Base-by-base conservation (phyloP, 78 protist species). In the Monosiga brevicollis region DNA sequence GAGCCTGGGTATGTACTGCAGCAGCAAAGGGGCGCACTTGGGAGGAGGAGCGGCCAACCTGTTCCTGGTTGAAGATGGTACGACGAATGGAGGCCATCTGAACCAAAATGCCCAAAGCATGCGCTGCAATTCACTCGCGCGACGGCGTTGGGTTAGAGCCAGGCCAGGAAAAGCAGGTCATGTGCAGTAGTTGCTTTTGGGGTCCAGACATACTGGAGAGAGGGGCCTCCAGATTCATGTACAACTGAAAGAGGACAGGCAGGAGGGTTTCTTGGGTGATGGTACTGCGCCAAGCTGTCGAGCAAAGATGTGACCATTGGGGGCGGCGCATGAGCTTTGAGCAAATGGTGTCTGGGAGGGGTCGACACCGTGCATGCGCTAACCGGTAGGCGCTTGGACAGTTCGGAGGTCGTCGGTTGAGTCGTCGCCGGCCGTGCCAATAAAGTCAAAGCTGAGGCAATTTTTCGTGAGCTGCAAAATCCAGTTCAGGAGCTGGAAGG, bases 371-470 rank as follows among this genome's bases (percentile, higher is more conserved):
- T n/a, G n/a, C n/a, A n/a, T n/a, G n/a, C n/a, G n/a, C n/a, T n/a
- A n/a, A n/a, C n/a, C n/a, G 6, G 62, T 20, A 1, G 91, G 91
- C 26, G 78, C 78, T 71, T 88, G 91, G 73, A 89, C 87, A 1
- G 86, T 83, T 23, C 83, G 41, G 29, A 81, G 54, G 26, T 89
- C 91, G 24, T 89, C 91, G 0, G 85, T 42, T 25, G 82, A 35
- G 29, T 85, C 87, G 81, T 89, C 87, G 42, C 38, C 54, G 10
- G 39, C 70, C 32, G 77, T 71, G 41, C 90, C 90, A 29, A 87
- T 39, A 75, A 87, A 87, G 77, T 87, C 90, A 42, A 73, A 87
- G 36, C 42, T 22, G 24, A 87, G 84, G 75, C 90, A 87, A 24
- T 39, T 11, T 40, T 22, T 15, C 15, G 72, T 35, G 43, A 83